Percentiles rank a stretch among this genome's conserved stretches.
phyloP scores from a whole-genome alignment of 768 basidiomycete genomes.

The Holtermannia corniformis region DNA sequence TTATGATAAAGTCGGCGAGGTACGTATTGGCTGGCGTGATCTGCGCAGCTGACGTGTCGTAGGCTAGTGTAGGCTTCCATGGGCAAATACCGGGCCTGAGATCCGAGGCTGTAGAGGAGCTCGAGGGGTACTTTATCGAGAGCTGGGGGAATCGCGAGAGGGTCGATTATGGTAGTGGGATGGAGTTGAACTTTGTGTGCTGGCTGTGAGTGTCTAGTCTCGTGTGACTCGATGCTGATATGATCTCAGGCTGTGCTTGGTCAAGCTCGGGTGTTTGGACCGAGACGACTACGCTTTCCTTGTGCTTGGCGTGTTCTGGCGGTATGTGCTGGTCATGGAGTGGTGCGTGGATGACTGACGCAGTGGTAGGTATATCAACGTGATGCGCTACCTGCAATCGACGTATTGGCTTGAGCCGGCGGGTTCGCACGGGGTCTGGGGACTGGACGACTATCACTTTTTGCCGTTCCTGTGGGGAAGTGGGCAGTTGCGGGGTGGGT shows the following conservation, averaged over 20 bases:
- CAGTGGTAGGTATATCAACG: constrained; percentile 40
- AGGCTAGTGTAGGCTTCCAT: constrained; percentile 57
- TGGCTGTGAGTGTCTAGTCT: constrained; percentile 64
- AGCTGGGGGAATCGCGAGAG: constrained; percentile 84
- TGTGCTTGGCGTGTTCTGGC: constrained; percentile 82
- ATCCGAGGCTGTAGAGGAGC: constrained; percentile 53
- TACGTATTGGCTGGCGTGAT: too few relatives aligned
- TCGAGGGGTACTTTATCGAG: constrained; percentile 72
- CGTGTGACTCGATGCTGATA: not conserved
- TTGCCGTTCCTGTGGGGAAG: constrained; percentile 57
- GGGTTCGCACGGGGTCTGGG: constrained; percentile 98
- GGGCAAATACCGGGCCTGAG: constrained; percentile 52
- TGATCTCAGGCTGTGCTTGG: constrained; percentile 61
- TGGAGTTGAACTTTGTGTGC: constrained; percentile 95
- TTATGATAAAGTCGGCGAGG: constrained; percentile 70
- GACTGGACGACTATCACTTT: constrained; percentile 94
- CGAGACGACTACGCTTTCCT: constrained; percentile 62
- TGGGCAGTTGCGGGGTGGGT: constrained; percentile 34
- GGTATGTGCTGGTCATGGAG: constrained; percentile 44
- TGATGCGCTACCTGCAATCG: constrained; percentile 65
- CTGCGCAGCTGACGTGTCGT: too few relatives aligned
- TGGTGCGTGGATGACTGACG: not conserved
- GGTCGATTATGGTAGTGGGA: constrained; percentile 98
- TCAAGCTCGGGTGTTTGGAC: constrained; percentile 56
- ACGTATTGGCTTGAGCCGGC: constrained; percentile 97